Evolutionary conservation across 2,329 filamentous ascomycete genomes (phyloP).

Genomic region (Monilinia vaccinii-corymbosi): DNA sequence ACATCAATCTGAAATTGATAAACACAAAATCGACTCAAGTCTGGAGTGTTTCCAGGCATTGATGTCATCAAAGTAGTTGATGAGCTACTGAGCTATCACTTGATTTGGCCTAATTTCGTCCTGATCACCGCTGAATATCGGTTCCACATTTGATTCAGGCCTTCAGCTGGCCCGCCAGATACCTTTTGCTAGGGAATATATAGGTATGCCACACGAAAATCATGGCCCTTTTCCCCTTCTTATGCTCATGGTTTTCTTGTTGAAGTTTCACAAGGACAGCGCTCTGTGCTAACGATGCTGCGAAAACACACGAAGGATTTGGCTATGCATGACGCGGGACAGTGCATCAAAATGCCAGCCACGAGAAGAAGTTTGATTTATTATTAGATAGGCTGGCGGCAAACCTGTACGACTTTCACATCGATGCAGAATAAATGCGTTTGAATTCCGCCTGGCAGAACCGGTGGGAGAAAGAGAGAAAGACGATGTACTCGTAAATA

Average conservation of each 20-base stretch:
- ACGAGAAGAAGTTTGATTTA: background rate
- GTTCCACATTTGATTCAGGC: background rate
- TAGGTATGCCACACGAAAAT: background rate
- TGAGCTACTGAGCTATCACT: background rate
- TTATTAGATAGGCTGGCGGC: no score
- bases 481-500: no score
- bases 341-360: background rate
- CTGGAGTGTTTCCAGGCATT: background rate
- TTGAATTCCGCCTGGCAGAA: no score
- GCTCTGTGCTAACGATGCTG: background rate
- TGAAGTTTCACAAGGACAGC: background rate
- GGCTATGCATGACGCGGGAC: background rate
- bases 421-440: no score
- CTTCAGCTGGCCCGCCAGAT: background rate
- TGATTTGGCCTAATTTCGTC: background rate
- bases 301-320: background rate
- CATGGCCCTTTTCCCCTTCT: background rate
- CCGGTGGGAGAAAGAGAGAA: no score
- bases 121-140: background rate
- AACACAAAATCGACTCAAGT: background rate
- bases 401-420: background rate
- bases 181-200: background rate
- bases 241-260: background rate
- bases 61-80: background rate
- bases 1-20: background rate